phyloP scores from a whole-genome alignment of 768 basidiomycete species.

The Pleurotus salmoneostramineus region DNA sequence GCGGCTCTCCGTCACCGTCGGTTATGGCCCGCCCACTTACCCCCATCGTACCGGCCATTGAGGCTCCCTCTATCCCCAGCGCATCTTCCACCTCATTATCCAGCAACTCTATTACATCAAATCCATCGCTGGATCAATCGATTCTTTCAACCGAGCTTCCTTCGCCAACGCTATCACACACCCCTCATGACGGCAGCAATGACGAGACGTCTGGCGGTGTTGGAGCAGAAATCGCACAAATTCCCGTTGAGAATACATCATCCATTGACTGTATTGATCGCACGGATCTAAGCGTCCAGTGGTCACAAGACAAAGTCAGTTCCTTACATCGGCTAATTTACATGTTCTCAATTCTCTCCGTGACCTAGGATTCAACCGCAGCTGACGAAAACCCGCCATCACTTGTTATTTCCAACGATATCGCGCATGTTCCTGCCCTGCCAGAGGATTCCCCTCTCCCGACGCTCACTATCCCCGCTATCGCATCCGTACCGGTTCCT shows the following conservation, averaged over 20 bases:
- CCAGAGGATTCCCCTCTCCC: neutral
- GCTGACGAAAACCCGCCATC: too few species aligned
- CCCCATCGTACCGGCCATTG: neutral
- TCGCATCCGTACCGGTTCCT: neutral
- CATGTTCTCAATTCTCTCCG: neutral
- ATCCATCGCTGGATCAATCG: conserved; percentile 12
- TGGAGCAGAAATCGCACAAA: neutral
- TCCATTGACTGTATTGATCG: neutral
- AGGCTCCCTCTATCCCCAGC: conserved; percentile 32
- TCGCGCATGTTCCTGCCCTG: neutral
- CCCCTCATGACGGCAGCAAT: neutral
- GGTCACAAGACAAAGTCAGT: conserved; percentile 6
- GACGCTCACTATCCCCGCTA: neutral
- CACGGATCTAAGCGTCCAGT: neutral
- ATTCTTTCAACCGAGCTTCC: conserved; percentile 8
- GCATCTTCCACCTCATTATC: conserved; percentile 14
- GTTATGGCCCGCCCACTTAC: neutral
- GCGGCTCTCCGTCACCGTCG: neutral
- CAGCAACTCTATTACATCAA: conserved; percentile 19
- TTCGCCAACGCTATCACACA: neutral
- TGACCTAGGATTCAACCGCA: neutral
- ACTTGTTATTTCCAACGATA: too few species aligned
- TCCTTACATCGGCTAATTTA: neutral
- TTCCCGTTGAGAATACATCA: neutral
- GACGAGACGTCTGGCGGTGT: neutral